A percentile compares a stretch with the other conserved stretches of the same genome.
These are phyloP conservation scores for Capronia epimyces DNA, from an alignment of 2,329 filamentous ascomycete species.

Conservation along the genomic window DNA sequence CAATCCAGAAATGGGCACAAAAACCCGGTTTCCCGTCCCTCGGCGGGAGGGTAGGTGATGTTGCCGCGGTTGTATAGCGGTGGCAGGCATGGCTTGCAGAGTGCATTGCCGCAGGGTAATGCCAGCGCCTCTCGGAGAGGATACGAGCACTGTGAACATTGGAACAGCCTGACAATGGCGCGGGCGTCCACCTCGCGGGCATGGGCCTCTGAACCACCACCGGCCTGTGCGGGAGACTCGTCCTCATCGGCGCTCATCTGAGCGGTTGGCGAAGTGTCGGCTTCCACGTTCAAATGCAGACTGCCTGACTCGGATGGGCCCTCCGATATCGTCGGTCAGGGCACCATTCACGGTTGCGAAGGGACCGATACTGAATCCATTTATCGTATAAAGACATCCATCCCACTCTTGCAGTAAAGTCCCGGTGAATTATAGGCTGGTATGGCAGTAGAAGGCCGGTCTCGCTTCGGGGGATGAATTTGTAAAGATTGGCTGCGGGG, in stretches of 20 bases:
- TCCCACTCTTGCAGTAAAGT: background rate
- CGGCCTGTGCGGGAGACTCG: constrained; percentile 28
- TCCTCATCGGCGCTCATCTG: constrained; percentile 27
- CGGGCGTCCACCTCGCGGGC: constrained; percentile 52
- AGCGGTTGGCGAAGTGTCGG: constrained; percentile 6
- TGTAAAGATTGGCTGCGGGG: no score
- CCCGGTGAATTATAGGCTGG: background rate
- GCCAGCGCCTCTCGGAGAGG: constrained; percentile 65
- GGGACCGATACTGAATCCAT: constrained; percentile 14
- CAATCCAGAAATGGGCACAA: constrained; percentile 67
- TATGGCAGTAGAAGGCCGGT: background rate
- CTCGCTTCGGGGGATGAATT: no score
- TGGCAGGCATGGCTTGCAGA: constrained; percentile 73
- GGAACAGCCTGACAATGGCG: constrained; percentile 65
- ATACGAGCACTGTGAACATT: constrained; percentile 68
- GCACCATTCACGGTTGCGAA: constrained; percentile 11
- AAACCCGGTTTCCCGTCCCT: constrained; percentile 64
- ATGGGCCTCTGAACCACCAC: constrained; percentile 43
- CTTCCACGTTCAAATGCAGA: background rate
- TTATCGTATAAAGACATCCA: background rate
- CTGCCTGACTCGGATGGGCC: constrained; percentile 2
- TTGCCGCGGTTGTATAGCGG: constrained; percentile 58
- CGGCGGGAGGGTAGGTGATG: constrained; percentile 70
- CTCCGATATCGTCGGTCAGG: constrained; percentile 11
- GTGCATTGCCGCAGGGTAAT: constrained; percentile 71